These are phyloP conservation scores for Cutaneotrichosporon dermatis DNA, from an alignment of 1,284 basidiomycete species.

Conservation along the genomic window DNA sequence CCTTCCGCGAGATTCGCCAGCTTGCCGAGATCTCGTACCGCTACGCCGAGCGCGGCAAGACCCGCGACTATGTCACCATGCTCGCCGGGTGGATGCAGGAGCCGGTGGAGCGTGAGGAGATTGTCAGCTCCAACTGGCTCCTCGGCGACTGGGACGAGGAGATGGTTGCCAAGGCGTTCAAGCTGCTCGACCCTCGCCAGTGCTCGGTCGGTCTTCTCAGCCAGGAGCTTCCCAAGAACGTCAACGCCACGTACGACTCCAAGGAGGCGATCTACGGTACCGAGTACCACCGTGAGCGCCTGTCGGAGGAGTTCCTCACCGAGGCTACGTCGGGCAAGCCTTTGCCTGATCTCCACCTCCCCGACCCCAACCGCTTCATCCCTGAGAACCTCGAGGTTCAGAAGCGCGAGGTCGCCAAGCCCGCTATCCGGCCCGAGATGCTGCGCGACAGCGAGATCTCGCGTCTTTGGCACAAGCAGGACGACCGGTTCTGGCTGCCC, in stretches of 20 bases:
- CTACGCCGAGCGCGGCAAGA: conserved; percentile 77
- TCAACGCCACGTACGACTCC: conserved; percentile 59
- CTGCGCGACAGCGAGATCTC: conserved; percentile 67
- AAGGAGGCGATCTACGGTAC: conserved; percentile 83
- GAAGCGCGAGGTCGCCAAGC: conserved; percentile 64
- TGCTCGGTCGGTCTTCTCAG: conserved; percentile 43
- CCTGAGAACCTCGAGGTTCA: conserved; percentile 80
- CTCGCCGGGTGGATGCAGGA: conserved; percentile 68
- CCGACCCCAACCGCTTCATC: conserved; percentile 81
- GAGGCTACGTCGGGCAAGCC: conserved; percentile 64
- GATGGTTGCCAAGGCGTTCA: conserved; percentile 60
- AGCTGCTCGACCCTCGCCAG: conserved; percentile 61
- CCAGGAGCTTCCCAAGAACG: conserved; percentile 58
- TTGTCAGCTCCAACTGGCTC: conserved; percentile 72
- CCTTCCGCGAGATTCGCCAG: conserved; percentile 72
- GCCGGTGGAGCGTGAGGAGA: conserved; percentile 67
- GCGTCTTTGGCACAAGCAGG: conserved; percentile 89
- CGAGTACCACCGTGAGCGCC: conserved; percentile 65
- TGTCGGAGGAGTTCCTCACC: conserved; percentile 61
- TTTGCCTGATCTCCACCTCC: conserved; percentile 65
- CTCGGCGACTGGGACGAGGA: conserved; percentile 71
- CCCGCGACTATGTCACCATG: conserved; percentile 75
- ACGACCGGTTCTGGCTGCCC: conserved; percentile 91
- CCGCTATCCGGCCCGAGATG: conserved; percentile 67
- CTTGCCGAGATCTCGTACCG: conserved; percentile 76